Base-by-base conservation (phyloP, 2,329 filamentous ascomycete species). In the Talaromyces marneffei region DNA sequence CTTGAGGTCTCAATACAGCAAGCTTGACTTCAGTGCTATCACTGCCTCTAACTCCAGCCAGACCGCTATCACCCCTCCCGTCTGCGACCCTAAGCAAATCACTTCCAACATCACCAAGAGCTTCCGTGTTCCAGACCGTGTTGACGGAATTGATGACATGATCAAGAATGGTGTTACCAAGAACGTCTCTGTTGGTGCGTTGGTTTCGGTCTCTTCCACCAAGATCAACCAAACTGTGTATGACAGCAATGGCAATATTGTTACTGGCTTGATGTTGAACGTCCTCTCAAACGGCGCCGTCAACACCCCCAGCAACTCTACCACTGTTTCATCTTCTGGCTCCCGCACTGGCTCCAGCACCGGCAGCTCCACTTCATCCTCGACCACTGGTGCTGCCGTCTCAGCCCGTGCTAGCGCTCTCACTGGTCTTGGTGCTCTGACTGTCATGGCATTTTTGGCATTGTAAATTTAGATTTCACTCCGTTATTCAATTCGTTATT, bases 91-190 rank as follows among this genome's bases (percentile, higher is more conserved):
- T 33, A 82, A 79, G 63, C 80, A 96, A 59, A 92, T 97, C 77
- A 82, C 80, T 65, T 77, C 82, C 63, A 83, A 82, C 64, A 96
- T 96, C 80, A 84, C 83, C 75, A 87, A 79, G 74, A 88, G 91
- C 80, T 97, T 96, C 79, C 87, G 87, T 50, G 79, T 96, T 61
- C 92, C 89, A 53, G 77, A 70, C 3, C 80, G 85, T 5, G 91
- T 91, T 12, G 79, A 83, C 3, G 89, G 87, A 66, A 87, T 86
- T 40, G 80, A 87, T 63, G 80, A 83, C 50, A 81, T 96, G 69
- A 93, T 97, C 71, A 80, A 90, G 66, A 85, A 88, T 54, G 92
- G 93, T 64, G 84, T 96, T 63, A 78, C 75, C 54, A 84, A 83
- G 65, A 83, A 86, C 60, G 85, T 86, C 40, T 76, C 72, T 14